Evolutionary conservation across 1,139 yeast genomes (phyloP).

Genomic region (Kodamaea anthophila): DNA sequence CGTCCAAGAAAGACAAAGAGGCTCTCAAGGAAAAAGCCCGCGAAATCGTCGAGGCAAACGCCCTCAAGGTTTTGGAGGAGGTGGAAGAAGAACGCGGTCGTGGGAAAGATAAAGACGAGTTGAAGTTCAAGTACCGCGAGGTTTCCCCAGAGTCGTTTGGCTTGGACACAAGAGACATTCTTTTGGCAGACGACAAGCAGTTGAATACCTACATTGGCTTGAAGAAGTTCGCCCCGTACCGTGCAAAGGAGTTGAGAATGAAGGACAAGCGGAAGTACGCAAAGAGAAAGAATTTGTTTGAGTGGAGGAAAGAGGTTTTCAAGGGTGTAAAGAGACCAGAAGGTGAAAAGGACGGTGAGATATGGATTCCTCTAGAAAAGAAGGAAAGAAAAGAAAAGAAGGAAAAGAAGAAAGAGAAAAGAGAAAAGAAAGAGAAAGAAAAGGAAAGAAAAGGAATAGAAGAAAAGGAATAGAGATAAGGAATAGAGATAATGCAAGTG

Average conservation of each 20-base stretch:
- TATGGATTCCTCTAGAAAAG: conserved; percentile 32
- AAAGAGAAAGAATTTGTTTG: conserved; percentile 74
- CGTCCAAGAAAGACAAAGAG: conserved; percentile 58
- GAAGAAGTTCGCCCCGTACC: conserved; percentile 89
- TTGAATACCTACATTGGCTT: conserved; percentile 80
- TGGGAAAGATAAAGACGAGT: conserved; percentile 32
- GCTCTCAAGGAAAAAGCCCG: conserved; percentile 63
- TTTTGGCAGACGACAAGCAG: conserved; percentile 82
- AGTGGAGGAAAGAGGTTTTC: conserved; percentile 87
- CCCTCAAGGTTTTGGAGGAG: conserved; percentile 47
- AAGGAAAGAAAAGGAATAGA: conserved; percentile 2
- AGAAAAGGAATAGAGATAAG: not conserved
- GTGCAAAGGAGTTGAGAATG: conserved; percentile 64
- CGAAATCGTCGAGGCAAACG: conserved; percentile 51
- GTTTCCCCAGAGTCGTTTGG: conserved; percentile 96
- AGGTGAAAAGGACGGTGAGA: conserved; percentile 29
- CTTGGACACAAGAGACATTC: conserved; percentile 75
- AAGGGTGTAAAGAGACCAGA: conserved; percentile 49
- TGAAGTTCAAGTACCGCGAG: conserved; percentile 78
- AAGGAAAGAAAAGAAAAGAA: conserved; percentile 8
- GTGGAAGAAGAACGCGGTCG: conserved; percentile 61
- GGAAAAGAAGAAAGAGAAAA: conserved; percentile 7
- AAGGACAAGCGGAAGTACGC: conserved; percentile 82
- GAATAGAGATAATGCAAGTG: not conserved
- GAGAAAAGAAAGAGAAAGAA: conserved; percentile 3